phyloP scores from a whole-genome alignment of 139 green algal species.

The Coelastrella sp. region DNA sequence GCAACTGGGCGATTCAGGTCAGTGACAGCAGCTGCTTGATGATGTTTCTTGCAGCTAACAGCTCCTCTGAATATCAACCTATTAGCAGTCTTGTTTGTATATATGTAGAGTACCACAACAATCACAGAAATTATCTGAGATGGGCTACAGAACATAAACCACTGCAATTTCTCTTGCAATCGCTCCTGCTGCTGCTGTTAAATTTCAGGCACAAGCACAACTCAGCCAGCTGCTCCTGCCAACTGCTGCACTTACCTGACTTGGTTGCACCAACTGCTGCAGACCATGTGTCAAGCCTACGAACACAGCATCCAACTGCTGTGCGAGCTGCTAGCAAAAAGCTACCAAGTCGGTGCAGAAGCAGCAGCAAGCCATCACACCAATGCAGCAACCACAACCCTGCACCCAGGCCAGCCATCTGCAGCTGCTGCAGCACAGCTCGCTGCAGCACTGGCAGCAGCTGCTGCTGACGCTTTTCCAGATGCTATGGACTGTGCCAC shows the following conservation, averaged over 20 bases:
- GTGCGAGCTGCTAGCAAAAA: slow-evolving; percentile 1
- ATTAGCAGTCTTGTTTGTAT: not conserved
- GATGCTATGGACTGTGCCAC: not conserved
- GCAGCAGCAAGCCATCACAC: not conserved
- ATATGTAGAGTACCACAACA: not conserved
- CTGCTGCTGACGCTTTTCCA: slow-evolving; percentile 1
- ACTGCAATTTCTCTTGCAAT: too few relatives aligned
- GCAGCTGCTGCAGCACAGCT: slow-evolving; percentile 5
- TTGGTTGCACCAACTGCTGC: not conserved
- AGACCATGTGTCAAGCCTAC: slow-evolving; percentile 15
- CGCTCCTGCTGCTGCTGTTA: too few relatives aligned
- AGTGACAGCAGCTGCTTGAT: not conserved
- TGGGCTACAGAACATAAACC: too few relatives aligned
- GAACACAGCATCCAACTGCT: not conserved
- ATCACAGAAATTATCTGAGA: too few relatives aligned
- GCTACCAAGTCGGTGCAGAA: not conserved
- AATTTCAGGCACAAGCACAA: too few relatives aligned
- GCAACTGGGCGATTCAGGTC: slow-evolving; percentile 41
- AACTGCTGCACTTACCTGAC: too few relatives aligned
- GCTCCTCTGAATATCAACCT: not conserved
- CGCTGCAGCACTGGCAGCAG: not conserved
- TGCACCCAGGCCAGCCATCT: not conserved
- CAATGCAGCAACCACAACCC: not conserved
- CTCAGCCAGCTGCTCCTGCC: too few relatives aligned
- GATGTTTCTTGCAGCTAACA: not conserved